phyloP scores from a whole-genome alignment of 192 early-diverging fungal species.

The Mortierella alpina region DNA sequence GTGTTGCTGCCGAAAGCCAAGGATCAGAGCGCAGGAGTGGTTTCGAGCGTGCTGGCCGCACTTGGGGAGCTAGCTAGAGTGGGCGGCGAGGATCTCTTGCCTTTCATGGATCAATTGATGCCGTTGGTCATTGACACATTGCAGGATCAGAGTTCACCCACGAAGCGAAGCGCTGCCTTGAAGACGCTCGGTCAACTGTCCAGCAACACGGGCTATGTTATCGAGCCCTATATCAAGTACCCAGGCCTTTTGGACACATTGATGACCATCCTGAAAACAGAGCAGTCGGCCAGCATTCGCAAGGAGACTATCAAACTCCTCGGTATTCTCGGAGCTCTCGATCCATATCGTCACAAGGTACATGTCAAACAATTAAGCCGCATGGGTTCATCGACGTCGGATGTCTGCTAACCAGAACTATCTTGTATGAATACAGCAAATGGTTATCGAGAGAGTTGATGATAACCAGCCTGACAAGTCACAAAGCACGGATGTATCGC shows the following conservation, averaged over 20 bases:
- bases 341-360: constrained; percentile 86
- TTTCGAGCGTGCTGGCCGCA: constrained; percentile 80
- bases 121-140: constrained; percentile 90
- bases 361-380: no score
- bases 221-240: constrained; percentile 89
- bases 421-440: constrained; percentile 50
- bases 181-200: constrained; percentile 88
- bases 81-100: constrained; percentile 84
- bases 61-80: constrained; percentile 87
- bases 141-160: constrained; percentile 84
- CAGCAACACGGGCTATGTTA: constrained; percentile 88
- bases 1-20: constrained; percentile 86
- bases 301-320: constrained; percentile 89
- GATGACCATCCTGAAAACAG: constrained; percentile 85
- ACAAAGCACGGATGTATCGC: constrained; percentile 64
- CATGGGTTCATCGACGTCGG: not conserved
- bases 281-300: constrained; percentile 77
- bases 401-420: not conserved
- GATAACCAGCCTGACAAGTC: constrained; percentile 64
- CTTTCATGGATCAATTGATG: constrained; percentile 84
- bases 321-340: constrained; percentile 94
- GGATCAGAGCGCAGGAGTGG: constrained; percentile 82
- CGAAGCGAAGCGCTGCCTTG: constrained; percentile 89
- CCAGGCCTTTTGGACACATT: constrained; percentile 85
- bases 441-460: constrained; percentile 57